Evolutionary conservation across 805 yeast genomes (phyloP).

Genomic region (Priceomyces haplophilus): DNA sequence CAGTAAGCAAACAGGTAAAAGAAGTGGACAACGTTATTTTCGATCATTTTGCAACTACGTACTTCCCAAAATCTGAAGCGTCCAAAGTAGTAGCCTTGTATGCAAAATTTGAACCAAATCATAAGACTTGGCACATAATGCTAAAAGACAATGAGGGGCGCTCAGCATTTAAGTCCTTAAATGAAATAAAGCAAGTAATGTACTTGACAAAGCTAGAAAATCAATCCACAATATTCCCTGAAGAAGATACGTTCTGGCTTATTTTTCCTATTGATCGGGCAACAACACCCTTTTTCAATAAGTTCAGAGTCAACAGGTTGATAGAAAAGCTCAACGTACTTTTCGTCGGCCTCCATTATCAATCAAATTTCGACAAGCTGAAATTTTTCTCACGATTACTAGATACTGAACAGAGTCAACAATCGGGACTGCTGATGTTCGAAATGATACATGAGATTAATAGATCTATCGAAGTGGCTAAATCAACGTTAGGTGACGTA

Average conservation of each 20-base stretch:
- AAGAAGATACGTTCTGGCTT: slow-evolving; percentile 17
- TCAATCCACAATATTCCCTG: slow-evolving; percentile 20
- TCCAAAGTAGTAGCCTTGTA: slow-evolving; percentile 20
- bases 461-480: slow-evolving; percentile 17
- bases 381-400: slow-evolving; percentile 9
- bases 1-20: slow-evolving; percentile 17
- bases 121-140: slow-evolving; percentile 33
- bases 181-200: slow-evolving; percentile 20
- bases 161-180: slow-evolving; percentile 15
- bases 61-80: not conserved
- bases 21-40: slow-evolving; percentile 22
- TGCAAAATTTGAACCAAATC: slow-evolving; percentile 30
- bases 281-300: slow-evolving; percentile 35
- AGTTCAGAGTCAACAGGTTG: slow-evolving; percentile 46
- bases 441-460: slow-evolving; percentile 28
- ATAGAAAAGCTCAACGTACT: slow-evolving; percentile 49
- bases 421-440: slow-evolving; percentile 24
- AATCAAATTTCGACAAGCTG: slow-evolving; percentile 2
- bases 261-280: slow-evolving; percentile 27
- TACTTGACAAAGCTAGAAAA: slow-evolving; percentile 20
- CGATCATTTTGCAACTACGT: slow-evolving; percentile 20
- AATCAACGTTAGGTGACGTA: slow-evolving; percentile 24
- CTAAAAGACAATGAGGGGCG: slow-evolving; percentile 14
- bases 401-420: slow-evolving; percentile 9
- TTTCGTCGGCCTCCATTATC: slow-evolving; percentile 38